Conservation (phyloP, 2,329 filamentous ascomycete genomes). For the Talaromyces piceae region DNA sequence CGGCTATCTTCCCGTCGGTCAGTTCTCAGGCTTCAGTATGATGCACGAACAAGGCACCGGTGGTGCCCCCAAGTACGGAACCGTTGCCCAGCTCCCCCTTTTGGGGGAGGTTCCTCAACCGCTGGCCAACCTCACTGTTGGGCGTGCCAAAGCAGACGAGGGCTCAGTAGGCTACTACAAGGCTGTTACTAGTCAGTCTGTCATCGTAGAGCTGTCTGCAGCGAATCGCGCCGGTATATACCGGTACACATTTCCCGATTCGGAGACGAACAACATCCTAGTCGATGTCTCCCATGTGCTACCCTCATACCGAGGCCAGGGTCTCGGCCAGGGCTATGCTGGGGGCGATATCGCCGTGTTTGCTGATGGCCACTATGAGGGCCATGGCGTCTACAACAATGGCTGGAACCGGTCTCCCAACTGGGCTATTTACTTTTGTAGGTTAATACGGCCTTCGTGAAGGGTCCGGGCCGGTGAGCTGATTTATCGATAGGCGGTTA, state of each 20-base stretch:
- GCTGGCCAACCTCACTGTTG: constrained; percentile 49
- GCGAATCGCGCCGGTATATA: constrained; percentile 59
- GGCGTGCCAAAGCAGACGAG: constrained; percentile 44
- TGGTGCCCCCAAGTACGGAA: constrained; percentile 42
- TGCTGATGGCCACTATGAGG: constrained; percentile 58
- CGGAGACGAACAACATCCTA: constrained; percentile 49
- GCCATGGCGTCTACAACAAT: constrained; percentile 56
- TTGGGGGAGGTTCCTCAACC: constrained; percentile 47
- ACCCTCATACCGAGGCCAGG: constrained; percentile 51
- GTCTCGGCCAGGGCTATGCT: constrained; percentile 47
- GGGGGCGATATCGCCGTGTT: constrained; percentile 57
- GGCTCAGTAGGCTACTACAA: constrained; percentile 59
- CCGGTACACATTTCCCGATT: constrained; percentile 54
- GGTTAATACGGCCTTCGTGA: no score
- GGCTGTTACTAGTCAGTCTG: constrained; percentile 50
- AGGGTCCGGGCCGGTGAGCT: no score
- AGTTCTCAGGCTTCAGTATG: constrained; percentile 46
- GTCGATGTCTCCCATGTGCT: constrained; percentile 60
- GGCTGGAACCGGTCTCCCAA: constrained; percentile 59
- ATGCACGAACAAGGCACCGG: constrained; percentile 50
- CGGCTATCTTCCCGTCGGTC: constrained; percentile 42
- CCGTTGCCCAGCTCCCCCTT: constrained; percentile 50
- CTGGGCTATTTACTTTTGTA: constrained; percentile 56
- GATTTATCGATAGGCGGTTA: constrained; percentile 60
- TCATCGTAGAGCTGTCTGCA: constrained; percentile 60